Conservation (phyloP, 2,329 filamentous ascomycete species). For the Penicillium sp. region DNA sequence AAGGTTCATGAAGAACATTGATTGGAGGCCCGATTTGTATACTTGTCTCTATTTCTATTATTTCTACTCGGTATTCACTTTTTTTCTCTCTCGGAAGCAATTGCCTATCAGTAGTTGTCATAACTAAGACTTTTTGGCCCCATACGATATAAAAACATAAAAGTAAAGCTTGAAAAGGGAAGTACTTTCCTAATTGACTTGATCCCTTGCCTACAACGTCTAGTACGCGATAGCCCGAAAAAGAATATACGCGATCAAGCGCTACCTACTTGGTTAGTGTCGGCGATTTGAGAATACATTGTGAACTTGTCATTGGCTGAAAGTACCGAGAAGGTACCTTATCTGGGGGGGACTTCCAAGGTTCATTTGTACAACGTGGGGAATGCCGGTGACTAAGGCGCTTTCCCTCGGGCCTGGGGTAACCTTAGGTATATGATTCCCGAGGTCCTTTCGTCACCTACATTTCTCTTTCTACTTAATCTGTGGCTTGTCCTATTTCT, state of each 20-base stretch:
- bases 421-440: slow-evolving; percentile 14
- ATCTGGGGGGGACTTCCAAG: slow-evolving; percentile 15
- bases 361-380: slow-evolving; percentile 10
- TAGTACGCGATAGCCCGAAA: neutral
- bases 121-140: neutral
- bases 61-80: slow-evolving; percentile 3
- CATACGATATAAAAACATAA: neutral
- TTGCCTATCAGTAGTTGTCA: neutral
- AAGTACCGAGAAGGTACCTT: slow-evolving; percentile 21
- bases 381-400: slow-evolving; percentile 11
- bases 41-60: slow-evolving; percentile 5
- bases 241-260: neutral
- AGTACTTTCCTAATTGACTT: neutral
- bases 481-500: neutral
- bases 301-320: slow-evolving; percentile 13
- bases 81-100: neutral
- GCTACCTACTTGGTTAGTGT: neutral
- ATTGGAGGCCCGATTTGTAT: slow-evolving; percentile 10
- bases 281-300: slow-evolving; percentile 12
- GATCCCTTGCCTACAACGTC: neutral
- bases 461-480: slow-evolving; percentile 2
- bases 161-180: neutral
- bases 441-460: neutral
- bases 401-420: slow-evolving; percentile 28
- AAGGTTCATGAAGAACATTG: slow-evolving; percentile 1